Base-by-base conservation (phyloP, 805 yeast genomes). In the Maudiozyma saulgeensis region DNA sequence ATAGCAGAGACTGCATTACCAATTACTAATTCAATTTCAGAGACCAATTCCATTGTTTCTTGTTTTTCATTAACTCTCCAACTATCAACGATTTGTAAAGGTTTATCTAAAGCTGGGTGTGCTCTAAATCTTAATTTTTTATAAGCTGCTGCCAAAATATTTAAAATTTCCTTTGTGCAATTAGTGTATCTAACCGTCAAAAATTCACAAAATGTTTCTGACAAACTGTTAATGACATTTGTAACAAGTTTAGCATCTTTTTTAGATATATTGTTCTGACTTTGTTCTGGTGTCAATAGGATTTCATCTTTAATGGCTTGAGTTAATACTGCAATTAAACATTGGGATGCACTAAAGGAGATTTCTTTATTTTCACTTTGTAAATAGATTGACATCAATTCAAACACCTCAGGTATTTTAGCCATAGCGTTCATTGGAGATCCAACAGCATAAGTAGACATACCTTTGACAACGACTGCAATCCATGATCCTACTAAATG, bases 401-500 rank as follows among this genome's bases (percentile, higher is more conserved):
- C 67, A 57, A 82, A 75, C n/a, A 80, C 66, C 23, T 69, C 68
- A 9, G 88, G 84, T 7, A 86, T 61, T 55, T 77, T 79, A 31
- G 67, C 56, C 34, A 89, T 62, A 48, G 86, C 80, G 40, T 72
- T 68, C 16, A 69, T 55, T 6, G 81, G 75, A 49, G 79, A 77
- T 41, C 77, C 68, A n/a, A 64, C 66, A 5, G 84, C 67, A 55
- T 77, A 80, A 0, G 84, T 70, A 3, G 76, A 68, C 44, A 78
- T 70, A 44, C 91, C 95, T 60, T 88, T 89, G 8, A 96, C 93
- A 43, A 91, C 78, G 19, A 90, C 95, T 1, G 97, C 96, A 41
- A 89, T 76, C 99, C 99, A 93, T 12, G 96, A 79, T 13, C 95
- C 96, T 2, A 91, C 88, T 56, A 93, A 75, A 64, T 88, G 90